These are phyloP conservation scores for Jasminum sambac DNA, from an alignment of 257 asterid species.

Conservation along the genomic window DNA sequence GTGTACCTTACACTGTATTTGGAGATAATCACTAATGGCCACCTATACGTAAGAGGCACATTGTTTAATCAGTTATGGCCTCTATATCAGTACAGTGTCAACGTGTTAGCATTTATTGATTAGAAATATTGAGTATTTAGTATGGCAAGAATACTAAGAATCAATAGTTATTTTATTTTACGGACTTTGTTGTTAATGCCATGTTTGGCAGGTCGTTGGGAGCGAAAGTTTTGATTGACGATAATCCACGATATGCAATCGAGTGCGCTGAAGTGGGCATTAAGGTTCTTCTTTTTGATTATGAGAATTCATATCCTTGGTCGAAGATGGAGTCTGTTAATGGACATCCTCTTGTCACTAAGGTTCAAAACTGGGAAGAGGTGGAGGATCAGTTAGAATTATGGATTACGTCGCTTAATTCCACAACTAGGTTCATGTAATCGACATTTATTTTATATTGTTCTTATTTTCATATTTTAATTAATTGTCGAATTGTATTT, in stretches of 20 bases:
- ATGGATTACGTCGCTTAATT: slow-evolving; percentile 34
- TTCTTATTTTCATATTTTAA: background rate
- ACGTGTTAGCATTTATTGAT: no score
- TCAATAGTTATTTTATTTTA: background rate
- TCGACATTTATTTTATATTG: background rate
- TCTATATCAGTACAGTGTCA: background rate
- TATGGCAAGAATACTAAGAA: no score
- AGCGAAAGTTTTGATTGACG: slow-evolving; percentile 88
- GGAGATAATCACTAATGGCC: no score
- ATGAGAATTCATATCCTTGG: slow-evolving; percentile 92
- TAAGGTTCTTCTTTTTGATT: slow-evolving; percentile 86
- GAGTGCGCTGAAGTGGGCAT: slow-evolving; percentile 92
- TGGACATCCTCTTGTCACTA: slow-evolving; percentile 79
- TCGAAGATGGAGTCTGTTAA: slow-evolving; percentile 56
- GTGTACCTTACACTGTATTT: no score
- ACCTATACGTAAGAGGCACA: background rate
- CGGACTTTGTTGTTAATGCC: background rate
- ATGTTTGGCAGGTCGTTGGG: slow-evolving; percentile 71
- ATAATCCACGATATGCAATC: slow-evolving; percentile 85
- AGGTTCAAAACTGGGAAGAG: slow-evolving; percentile 85
- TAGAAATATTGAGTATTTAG: no score
- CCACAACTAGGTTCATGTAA: background rate
- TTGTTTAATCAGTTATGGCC: no score
- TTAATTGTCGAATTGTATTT: background rate
- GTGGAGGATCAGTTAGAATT: slow-evolving; percentile 66